Conservation (phyloP, 2,329 filamentous ascomycete species). For the Colletotrichum sp. region DNA sequence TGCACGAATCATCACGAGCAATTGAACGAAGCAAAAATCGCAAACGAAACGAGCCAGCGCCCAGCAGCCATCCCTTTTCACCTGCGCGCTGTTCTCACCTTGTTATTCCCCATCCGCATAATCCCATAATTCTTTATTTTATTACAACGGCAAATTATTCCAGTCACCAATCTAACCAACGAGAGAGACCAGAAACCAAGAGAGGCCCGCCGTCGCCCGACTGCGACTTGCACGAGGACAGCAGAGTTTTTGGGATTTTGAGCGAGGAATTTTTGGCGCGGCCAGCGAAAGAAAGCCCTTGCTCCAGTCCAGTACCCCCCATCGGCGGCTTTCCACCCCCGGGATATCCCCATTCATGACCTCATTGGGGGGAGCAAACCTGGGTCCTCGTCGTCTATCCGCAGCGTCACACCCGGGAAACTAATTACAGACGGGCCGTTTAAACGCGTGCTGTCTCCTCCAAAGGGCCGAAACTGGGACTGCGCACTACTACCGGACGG, state of each 20-base stretch:
- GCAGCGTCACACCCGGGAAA: constrained; percentile 20
- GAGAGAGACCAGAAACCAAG: background rate
- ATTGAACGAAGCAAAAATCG: background rate
- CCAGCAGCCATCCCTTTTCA: background rate
- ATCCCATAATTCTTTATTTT: background rate
- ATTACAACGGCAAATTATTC: background rate
- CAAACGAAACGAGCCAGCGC: background rate
- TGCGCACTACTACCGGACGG: background rate
- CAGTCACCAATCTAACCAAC: background rate
- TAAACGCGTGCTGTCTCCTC: constrained; percentile 18
- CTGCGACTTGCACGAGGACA: constrained; percentile 15
- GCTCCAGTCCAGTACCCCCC: background rate
- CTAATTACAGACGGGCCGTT: constrained; percentile 23
- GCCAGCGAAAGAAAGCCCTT: background rate
- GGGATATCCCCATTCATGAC: constrained; percentile 18
- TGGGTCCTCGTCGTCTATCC: constrained; percentile 15
- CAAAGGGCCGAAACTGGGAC: constrained; percentile 17
- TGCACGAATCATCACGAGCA: constrained; percentile 5
- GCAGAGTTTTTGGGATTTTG: constrained; percentile 1
- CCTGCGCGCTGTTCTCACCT: background rate
- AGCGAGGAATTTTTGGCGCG: background rate
- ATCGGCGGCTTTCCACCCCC: background rate
- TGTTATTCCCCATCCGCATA: background rate
- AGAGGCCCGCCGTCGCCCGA: background rate
- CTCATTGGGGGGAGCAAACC: constrained; percentile 16